Evolutionary conservation across 495 filamentous ascomycete species (phyloP).

Genomic region (Penicillium roqueforti): DNA sequence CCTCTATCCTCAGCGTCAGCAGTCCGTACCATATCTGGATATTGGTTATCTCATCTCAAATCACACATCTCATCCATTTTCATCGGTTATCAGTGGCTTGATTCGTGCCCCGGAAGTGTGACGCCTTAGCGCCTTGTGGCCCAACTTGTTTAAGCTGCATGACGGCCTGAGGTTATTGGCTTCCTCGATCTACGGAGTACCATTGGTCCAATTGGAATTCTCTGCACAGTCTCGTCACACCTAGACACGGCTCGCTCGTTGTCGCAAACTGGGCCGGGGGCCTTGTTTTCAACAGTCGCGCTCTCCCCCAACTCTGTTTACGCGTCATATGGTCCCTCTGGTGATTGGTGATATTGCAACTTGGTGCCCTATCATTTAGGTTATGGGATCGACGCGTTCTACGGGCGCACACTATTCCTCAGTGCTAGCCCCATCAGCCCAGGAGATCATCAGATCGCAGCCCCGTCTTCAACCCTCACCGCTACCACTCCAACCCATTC

Average conservation of each 20-base stretch:
- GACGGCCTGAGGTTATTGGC: constrained; percentile 24
- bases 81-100: constrained; percentile 7
- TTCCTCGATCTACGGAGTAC: constrained; percentile 1
- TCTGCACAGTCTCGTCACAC: constrained; percentile 19
- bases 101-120: constrained; percentile 6
- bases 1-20: not conserved
- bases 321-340: constrained; percentile 25
- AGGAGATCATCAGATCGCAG: constrained; percentile 47
- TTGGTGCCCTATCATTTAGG: constrained; percentile 11
- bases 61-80: constrained; percentile 1
- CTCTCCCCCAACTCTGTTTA: constrained; percentile 14
- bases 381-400: constrained; percentile 65
- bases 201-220: constrained; percentile 19
- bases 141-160: constrained; percentile 23
- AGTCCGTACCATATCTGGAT: not conserved
- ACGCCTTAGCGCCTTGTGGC: constrained; percentile 25
- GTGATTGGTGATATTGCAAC: constrained; percentile 14
- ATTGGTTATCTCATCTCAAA: not conserved
- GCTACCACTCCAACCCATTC: constrained; percentile 46
- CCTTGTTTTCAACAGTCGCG: constrained; percentile 13
- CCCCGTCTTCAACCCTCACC: constrained; percentile 44
- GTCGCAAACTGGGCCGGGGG: constrained; percentile 6
- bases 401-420: constrained; percentile 59
- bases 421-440: constrained; percentile 52
- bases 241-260: constrained; percentile 2